Percentiles rank a stretch among this genome's conserved stretches.
Evolutionary conservation across 1,284 basidiomycete genomes (phyloP).

Genomic region (Puccinia polysora): DNA sequence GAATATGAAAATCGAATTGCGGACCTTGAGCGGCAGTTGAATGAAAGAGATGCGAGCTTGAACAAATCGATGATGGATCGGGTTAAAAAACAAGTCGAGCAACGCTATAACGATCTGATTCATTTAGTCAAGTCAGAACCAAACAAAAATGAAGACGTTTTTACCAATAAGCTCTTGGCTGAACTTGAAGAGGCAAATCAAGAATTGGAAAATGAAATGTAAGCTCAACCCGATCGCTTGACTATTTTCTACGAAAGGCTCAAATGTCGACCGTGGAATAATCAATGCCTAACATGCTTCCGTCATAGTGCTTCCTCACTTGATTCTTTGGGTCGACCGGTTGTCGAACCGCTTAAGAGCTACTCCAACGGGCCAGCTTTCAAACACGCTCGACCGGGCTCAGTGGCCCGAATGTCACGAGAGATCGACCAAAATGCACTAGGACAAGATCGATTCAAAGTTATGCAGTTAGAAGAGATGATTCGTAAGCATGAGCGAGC

Average conservation of each 20-base stretch:
- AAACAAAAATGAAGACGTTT: constrained; percentile 59
- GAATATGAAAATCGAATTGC: constrained; percentile 50
- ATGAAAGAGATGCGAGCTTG: constrained; percentile 45
- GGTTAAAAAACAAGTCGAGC: constrained; percentile 64
- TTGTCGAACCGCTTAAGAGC: constrained; percentile 33
- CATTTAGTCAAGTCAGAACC: constrained; percentile 59
- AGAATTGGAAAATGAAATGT: constrained; percentile 62
- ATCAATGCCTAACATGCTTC: constrained; percentile 52
- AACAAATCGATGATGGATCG: constrained; percentile 56
- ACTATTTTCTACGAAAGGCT: background rate
- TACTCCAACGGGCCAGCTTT: constrained; percentile 36
- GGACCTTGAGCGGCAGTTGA: constrained; percentile 50
- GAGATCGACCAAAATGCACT: constrained; percentile 48
- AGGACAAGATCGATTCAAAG: constrained; percentile 46
- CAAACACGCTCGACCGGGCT: constrained; percentile 52
- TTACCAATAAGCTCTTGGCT: constrained; percentile 60
- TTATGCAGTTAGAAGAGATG: constrained; percentile 49
- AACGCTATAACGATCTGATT: constrained; percentile 67
- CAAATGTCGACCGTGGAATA: constrained; percentile 48
- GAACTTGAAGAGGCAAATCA: constrained; percentile 67
- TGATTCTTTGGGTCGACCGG: constrained; percentile 35
- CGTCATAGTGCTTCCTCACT: constrained; percentile 53
- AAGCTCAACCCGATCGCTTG: too few species aligned
- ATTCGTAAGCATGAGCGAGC: constrained; percentile 42
- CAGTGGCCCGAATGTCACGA: constrained; percentile 44